These are phyloP conservation scores for Xanthoconium purpureum DNA, from an alignment of 768 basidiomycete species.

Conservation along the genomic window DNA sequence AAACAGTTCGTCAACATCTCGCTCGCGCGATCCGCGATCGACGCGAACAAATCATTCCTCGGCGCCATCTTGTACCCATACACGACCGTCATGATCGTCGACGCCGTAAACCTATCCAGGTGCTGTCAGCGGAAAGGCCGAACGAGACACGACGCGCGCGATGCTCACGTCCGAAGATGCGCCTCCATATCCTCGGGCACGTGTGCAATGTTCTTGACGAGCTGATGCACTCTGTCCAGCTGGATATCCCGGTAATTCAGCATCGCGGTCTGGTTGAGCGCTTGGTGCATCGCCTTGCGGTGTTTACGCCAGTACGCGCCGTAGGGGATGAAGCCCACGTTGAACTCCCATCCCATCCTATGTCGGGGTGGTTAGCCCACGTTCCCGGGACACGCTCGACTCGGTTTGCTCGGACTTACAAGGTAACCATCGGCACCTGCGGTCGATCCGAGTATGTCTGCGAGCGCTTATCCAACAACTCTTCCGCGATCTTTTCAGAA, in stretches of 20 bases:
- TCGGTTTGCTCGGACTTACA: slow-evolving; percentile 9
- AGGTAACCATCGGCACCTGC: slow-evolving; percentile 18
- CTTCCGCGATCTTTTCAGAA: slow-evolving; percentile 22
- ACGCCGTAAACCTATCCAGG: slow-evolving; percentile 24
- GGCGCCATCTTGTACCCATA: slow-evolving; percentile 36
- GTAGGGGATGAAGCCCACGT: slow-evolving; percentile 35
- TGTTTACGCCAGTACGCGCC: slow-evolving; percentile 38
- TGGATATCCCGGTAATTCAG: slow-evolving; percentile 34
- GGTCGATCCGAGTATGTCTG: slow-evolving; percentile 29
- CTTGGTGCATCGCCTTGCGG: slow-evolving; percentile 37
- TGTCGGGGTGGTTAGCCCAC: neutral
- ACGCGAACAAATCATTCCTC: slow-evolving; percentile 30
- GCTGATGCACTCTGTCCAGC: slow-evolving; percentile 27
- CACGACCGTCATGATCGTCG: slow-evolving; percentile 31
- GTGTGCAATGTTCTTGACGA: slow-evolving; percentile 30
- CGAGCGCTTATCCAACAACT: slow-evolving; percentile 30
- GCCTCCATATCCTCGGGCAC: slow-evolving; percentile 26
- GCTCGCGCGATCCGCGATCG: slow-evolving; percentile 31
- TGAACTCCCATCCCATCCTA: slow-evolving; percentile 40
- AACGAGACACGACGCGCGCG: neutral
- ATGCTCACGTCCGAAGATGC: slow-evolving; percentile 21
- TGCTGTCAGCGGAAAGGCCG: too few relatives aligned
- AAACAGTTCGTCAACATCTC: slow-evolving; percentile 26
- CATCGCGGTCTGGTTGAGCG: slow-evolving; percentile 31
- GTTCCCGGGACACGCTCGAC: neutral